These are phyloP conservation scores for Annulohypoxylon truncatum DNA, from an alignment of 2,329 filamentous ascomycete genomes.

Conservation along the genomic window DNA sequence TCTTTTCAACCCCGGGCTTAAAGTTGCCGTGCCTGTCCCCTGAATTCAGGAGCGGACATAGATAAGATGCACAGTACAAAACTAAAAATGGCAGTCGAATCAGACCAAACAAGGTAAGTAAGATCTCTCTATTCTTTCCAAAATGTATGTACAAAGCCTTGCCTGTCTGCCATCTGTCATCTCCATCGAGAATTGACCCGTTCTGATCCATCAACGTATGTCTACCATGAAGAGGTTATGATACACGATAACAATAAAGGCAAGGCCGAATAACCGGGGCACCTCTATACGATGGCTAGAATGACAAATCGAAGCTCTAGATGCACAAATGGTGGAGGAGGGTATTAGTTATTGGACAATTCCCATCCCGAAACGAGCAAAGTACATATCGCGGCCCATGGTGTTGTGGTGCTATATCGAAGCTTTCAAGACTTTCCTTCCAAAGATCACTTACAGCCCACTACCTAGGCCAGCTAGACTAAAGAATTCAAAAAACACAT, in stretches of 20 bases:
- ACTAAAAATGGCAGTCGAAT: slow-evolving; percentile 17
- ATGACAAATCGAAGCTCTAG: slow-evolving; percentile 10
- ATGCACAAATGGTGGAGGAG: slow-evolving; percentile 9
- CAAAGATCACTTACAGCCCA: too few relatives aligned
- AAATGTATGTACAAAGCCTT: slow-evolving; percentile 28
- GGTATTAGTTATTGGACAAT: slow-evolving; percentile 28
- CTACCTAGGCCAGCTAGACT: not conserved
- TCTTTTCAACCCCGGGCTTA: slow-evolving; percentile 14
- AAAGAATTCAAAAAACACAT: not conserved
- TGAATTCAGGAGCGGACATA: slow-evolving; percentile 7
- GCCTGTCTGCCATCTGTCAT: slow-evolving; percentile 13
- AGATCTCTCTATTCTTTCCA: slow-evolving; percentile 26
- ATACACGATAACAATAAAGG: slow-evolving; percentile 6
- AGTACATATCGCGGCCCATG: slow-evolving; percentile 9
- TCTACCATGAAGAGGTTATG: not conserved
- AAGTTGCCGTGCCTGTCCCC: slow-evolving; percentile 17
- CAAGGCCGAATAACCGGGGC: slow-evolving; percentile 1
- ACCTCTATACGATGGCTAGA: slow-evolving; percentile 14
- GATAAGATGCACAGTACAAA: slow-evolving; percentile 37
- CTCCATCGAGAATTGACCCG: slow-evolving; percentile 16
- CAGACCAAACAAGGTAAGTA: slow-evolving; percentile 9
- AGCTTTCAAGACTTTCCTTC: slow-evolving; percentile 8
- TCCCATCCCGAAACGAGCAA: slow-evolving; percentile 6
- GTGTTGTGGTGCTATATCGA: slow-evolving; percentile 14
- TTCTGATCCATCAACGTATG: slow-evolving; percentile 7